Evolutionary conservation across 2,329 filamentous ascomycete genomes (phyloP).

Genomic region (Neofusicoccum kwambonambiense): DNA sequence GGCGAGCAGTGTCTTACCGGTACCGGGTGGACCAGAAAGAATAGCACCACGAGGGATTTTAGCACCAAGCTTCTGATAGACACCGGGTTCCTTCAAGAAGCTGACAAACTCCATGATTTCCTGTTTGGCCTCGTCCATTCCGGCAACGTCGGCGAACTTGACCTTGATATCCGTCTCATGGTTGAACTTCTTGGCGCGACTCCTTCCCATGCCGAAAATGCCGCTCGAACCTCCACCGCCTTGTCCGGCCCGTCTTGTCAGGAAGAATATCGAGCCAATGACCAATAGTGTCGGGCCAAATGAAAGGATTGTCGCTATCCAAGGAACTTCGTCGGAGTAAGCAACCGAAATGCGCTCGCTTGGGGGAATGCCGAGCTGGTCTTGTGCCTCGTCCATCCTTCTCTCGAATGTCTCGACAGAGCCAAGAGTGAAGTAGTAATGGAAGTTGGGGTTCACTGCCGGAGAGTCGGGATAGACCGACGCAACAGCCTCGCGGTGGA

Average conservation of each 20-base stretch:
- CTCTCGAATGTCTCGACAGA: conserved; percentile 91
- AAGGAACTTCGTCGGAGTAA: conserved; percentile 74
- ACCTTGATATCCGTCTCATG: conserved; percentile 95
- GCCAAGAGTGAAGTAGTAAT: conserved; percentile 94
- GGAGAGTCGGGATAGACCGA: conserved; percentile 74
- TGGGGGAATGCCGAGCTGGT: conserved; percentile 79
- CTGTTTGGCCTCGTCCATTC: conserved; percentile 95
- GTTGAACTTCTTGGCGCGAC: conserved; percentile 94
- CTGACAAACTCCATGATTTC: conserved; percentile 99
- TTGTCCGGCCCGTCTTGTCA: conserved; percentile 71
- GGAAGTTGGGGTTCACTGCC: conserved; percentile 66
- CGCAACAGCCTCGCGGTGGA: conserved; percentile 72
- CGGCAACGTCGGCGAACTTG: conserved; percentile 94
- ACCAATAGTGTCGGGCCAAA: conserved; percentile 88
- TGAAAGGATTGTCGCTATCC: conserved; percentile 69
- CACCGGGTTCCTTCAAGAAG: conserved; percentile 89
- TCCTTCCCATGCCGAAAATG: conserved; percentile 95
- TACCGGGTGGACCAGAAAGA: conserved; percentile 94
- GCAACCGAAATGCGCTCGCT: conserved; percentile 91
- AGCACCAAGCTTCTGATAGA: conserved; percentile 89
- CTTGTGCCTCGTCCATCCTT: conserved; percentile 82
- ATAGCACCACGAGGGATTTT: conserved; percentile 98
- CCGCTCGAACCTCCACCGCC: conserved; percentile 63
- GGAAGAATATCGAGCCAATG: conserved; percentile 77
- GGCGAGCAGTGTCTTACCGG: conserved; percentile 94